Percentiles rank a stretch among this genome's conserved stretches.
These are phyloP conservation scores for Aspergillus ochraceoroseus DNA, from an alignment of 2,329 filamentous ascomycete genomes.

Conservation along the genomic window DNA sequence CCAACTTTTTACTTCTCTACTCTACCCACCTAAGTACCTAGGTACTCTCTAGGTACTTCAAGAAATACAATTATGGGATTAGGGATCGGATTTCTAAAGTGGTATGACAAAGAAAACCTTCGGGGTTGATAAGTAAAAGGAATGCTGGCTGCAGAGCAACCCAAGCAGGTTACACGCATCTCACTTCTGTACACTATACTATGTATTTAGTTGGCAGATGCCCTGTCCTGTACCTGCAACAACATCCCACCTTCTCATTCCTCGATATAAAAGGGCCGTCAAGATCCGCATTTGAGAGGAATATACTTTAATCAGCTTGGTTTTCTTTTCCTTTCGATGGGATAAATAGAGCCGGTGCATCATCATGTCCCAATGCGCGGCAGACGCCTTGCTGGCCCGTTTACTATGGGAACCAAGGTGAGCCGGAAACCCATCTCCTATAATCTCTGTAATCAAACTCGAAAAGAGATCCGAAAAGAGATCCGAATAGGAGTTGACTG, in stretches of 20 bases:
- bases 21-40: neutral
- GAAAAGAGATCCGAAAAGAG: too few species aligned
- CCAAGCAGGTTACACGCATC: slow-evolving; percentile 12
- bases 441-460: too few species aligned
- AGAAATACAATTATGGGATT: too few species aligned
- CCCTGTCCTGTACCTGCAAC: slow-evolving; percentile 3
- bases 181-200: too few species aligned
- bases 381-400: slow-evolving; percentile 26
- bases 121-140: slow-evolving; percentile 1
- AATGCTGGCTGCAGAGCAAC: slow-evolving; percentile 9
- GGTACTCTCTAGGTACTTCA: neutral
- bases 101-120: neutral
- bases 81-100: too few species aligned
- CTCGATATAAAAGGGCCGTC: too few species aligned
- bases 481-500: too few species aligned
- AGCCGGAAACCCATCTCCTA: too few species aligned
- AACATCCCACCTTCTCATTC: too few species aligned
- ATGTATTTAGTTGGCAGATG: slow-evolving; percentile 1
- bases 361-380: slow-evolving; percentile 20
- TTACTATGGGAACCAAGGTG: slow-evolving; percentile 34
- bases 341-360: too few species aligned
- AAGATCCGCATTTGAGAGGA: too few species aligned
- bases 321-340: slow-evolving; percentile 10
- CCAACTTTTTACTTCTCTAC: neutral
- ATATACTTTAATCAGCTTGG: too few species aligned